A percentile compares a stretch with the other conserved stretches of the same genome.
Evolutionary conservation across 1,284 basidiomycete species (phyloP).

Genomic region (Ceratobasidium sp.): DNA sequence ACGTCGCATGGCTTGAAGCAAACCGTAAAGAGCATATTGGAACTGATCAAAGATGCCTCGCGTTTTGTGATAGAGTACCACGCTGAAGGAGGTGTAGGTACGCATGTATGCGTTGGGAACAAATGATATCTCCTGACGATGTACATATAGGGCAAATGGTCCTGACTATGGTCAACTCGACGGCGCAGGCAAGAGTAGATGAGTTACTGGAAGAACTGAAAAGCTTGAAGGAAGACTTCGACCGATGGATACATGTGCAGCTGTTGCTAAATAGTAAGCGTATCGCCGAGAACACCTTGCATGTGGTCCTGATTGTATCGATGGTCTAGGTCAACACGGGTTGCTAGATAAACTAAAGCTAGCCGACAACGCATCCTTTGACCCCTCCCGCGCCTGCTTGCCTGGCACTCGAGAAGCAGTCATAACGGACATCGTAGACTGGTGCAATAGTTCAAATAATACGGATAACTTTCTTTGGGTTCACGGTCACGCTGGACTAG

Average conservation of each 20-base stretch:
- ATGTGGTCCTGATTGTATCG: not conserved
- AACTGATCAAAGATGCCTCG: conserved; percentile 14
- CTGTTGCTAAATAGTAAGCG: not conserved
- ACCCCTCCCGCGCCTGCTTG: not conserved
- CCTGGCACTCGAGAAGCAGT: not conserved
- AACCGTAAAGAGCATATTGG: not conserved
- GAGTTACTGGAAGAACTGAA: not conserved
- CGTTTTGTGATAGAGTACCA: not conserved
- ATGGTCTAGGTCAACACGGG: not conserved
- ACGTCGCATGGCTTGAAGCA: not conserved
- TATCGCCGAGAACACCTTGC: not conserved
- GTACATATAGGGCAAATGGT: not conserved
- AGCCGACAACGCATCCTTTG: not conserved
- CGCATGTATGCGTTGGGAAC: not conserved
- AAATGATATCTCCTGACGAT: not conserved
- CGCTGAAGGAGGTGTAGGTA: not conserved
- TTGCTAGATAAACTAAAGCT: not conserved
- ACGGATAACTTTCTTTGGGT: conserved; percentile 15
- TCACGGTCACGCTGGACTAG: conserved; percentile 36
- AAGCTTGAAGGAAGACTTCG: not conserved
- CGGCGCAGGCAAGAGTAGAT: not conserved
- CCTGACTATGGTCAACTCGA: not conserved
- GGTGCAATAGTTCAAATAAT: not conserved
- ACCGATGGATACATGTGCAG: not conserved
- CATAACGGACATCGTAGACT: not conserved